These are phyloP conservation scores for Boletellus emodensis DNA, from an alignment of 768 basidiomycete genomes.

Conservation along the genomic window DNA sequence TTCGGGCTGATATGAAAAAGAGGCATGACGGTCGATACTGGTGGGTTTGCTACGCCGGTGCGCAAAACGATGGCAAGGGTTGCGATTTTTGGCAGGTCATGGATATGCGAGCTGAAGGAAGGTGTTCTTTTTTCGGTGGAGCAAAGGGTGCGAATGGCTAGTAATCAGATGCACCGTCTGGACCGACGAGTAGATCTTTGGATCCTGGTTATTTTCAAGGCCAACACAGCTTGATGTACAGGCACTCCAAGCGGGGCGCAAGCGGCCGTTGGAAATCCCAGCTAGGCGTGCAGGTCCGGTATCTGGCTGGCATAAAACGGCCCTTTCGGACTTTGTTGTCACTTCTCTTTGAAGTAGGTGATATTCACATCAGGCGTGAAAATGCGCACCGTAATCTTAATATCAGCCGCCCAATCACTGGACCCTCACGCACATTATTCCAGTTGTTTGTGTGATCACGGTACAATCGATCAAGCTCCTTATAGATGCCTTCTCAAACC, in stretches of 20 bases:
- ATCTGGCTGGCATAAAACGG: neutral
- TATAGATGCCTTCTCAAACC: constrained; percentile 1
- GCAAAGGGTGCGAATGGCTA: neutral
- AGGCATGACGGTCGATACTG: constrained; percentile 61
- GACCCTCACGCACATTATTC: neutral
- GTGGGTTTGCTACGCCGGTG: constrained; percentile 74
- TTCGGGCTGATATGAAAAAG: constrained; percentile 79
- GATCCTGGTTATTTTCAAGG: neutral
- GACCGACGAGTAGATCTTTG: constrained; percentile 2
- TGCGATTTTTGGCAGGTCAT: constrained; percentile 73
- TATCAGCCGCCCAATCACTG: neutral
- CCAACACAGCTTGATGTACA: constrained; percentile 1
- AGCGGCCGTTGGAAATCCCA: too few species aligned
- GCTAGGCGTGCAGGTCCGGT: neutral
- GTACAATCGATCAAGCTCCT: constrained; percentile 8
- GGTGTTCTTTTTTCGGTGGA: constrained; percentile 43
- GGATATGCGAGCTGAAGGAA: constrained; percentile 64
- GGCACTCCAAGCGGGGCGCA: neutral
- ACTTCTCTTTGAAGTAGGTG: neutral
- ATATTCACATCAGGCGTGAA: neutral
- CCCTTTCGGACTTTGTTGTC: neutral
- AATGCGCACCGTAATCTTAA: neutral
- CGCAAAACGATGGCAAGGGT: constrained; percentile 81
- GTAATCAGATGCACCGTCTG: neutral
- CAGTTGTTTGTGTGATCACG: constrained; percentile 4